These are phyloP conservation scores for Coemansia sp. DNA, from an alignment of 192 early-diverging fungal genomes.

Conservation along the genomic window DNA sequence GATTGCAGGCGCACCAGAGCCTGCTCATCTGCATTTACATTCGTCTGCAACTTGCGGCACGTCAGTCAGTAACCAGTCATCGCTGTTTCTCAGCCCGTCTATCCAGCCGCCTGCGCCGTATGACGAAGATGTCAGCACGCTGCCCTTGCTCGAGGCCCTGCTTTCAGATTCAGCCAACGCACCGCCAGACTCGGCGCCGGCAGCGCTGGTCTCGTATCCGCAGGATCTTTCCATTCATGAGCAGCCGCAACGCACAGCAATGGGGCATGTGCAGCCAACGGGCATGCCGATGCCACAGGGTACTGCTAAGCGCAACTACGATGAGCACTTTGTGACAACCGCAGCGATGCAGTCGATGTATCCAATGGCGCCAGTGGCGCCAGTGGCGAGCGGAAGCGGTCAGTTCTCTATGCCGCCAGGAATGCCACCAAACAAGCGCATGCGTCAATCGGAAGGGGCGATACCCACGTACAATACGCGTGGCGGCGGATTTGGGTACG, in stretches of 20 bases:
- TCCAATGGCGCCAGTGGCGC: neutral
- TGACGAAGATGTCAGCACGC: conserved; percentile 19
- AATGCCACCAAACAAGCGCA: conserved; percentile 20
- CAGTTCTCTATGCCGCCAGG: neutral
- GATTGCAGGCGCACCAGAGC: neutral
- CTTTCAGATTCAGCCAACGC: conserved; percentile 30
- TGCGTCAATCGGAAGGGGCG: conserved; percentile 15
- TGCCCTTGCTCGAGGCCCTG: conserved; percentile 49
- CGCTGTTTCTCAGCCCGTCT: conserved; percentile 9
- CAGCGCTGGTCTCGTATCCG: conserved; percentile 6
- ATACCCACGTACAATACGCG: neutral
- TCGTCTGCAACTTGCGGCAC: neutral
- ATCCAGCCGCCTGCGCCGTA: conserved; percentile 11
- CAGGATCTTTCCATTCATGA: neutral
- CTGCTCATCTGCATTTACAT: neutral
- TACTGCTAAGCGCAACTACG: conserved; percentile 8
- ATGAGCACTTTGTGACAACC: neutral
- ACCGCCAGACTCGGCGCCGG: conserved; percentile 27
- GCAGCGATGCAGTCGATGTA: neutral
- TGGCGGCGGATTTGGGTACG: conserved; percentile 2
- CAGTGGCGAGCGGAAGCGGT: neutral
- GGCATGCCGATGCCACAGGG: neutral
- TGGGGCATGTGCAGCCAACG: neutral
- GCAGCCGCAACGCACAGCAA: too few species aligned
- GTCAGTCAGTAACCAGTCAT: conserved; percentile 8